These are phyloP conservation scores for Wickerhamiella australiensis DNA, from an alignment of 805 yeast genomes.

Conservation along the genomic window DNA sequence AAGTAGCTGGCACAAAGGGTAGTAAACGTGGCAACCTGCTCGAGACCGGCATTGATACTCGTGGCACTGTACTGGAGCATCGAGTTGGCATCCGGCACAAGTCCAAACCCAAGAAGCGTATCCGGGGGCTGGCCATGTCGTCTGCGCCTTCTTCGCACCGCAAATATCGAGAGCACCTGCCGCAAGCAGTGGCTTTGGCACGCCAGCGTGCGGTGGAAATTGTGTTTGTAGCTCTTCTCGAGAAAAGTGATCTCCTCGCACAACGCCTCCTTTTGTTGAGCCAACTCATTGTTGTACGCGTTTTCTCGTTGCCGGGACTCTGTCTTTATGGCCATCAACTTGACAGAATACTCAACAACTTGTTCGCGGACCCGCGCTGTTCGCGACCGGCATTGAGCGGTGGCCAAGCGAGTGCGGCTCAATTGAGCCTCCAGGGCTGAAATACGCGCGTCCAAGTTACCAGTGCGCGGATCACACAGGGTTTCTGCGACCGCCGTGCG, in stretches of 20 bases:
- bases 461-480: slow-evolving; percentile 17
- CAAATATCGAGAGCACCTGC: slow-evolving; percentile 20
- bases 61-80: slow-evolving; percentile 25
- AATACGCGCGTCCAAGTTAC: slow-evolving; percentile 16
- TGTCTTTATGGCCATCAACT: neutral
- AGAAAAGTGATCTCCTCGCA: slow-evolving; percentile 8
- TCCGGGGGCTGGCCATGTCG: slow-evolving; percentile 10
- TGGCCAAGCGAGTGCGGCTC: slow-evolving; percentile 15
- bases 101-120: slow-evolving; percentile 23
- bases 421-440: slow-evolving; percentile 16
- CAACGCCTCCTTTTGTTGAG: neutral
- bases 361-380: slow-evolving; percentile 10
- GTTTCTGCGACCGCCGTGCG: slow-evolving; percentile 3
- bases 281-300: neutral
- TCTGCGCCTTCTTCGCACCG: slow-evolving; percentile 14
- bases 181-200: slow-evolving; percentile 20
- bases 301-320: slow-evolving; percentile 5
- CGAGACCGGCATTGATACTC: slow-evolving; percentile 26
- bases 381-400: slow-evolving; percentile 13
- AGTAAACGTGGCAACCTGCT: slow-evolving; percentile 26
- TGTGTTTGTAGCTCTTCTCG: slow-evolving; percentile 18
- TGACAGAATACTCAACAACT: neutral
- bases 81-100: slow-evolving; percentile 25
- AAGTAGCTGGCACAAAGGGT: slow-evolving; percentile 26
- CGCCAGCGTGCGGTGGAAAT: slow-evolving; percentile 18